Conservation (phyloP, 129 eudicot species). For the sunflower (Helianthus annuus) region DNA sequence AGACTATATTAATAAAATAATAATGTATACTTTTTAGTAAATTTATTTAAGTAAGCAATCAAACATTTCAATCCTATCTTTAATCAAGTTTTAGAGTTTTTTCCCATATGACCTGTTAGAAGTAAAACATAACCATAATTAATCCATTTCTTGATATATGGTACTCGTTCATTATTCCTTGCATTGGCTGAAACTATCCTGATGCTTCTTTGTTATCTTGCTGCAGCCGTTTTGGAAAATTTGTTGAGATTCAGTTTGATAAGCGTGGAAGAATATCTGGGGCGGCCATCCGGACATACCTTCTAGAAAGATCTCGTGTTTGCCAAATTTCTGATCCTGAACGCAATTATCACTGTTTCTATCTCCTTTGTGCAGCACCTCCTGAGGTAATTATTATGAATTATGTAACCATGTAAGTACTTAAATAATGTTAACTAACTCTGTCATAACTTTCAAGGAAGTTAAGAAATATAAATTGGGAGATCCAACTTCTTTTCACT, state of each 20-base stretch:
- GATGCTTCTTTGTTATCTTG: neutral
- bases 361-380: conserved; percentile 97
- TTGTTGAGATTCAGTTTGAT: conserved; percentile 95
- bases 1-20: no score
- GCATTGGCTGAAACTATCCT: neutral
- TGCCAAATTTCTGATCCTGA: conserved; percentile 96
- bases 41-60: no score
- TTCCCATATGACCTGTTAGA: neutral
- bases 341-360: conserved; percentile 90
- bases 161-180: neutral
- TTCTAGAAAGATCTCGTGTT: conserved; percentile 93
- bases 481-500: conserved; percentile 75
- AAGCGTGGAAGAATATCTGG: conserved; percentile 81
- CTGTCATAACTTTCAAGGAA: conserved; percentile 41
- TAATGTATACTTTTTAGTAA: no score
- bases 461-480: conserved; percentile 69
- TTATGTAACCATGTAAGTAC: neutral
- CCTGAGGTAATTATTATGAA: conserved; percentile 50
- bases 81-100: neutral
- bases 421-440: neutral
- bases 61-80: neutral
- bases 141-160: neutral
- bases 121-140: neutral
- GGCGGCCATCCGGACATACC: conserved; percentile 86
- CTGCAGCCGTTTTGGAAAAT: conserved; percentile 90